phyloP scores from a whole-genome alignment of 148 eudicot genomes.

The Polygonum maritimum region DNA sequence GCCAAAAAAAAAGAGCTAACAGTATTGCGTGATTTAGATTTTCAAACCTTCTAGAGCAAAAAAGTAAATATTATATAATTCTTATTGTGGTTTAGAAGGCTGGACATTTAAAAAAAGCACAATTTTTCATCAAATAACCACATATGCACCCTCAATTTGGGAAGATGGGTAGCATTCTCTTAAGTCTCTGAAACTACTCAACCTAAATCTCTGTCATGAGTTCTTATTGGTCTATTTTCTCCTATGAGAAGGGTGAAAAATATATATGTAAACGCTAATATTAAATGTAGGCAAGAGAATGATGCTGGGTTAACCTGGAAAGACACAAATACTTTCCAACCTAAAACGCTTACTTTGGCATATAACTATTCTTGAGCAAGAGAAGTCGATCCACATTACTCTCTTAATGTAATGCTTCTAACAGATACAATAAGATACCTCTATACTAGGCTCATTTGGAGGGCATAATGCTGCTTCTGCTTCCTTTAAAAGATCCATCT shows the following conservation, averaged over 20 bases:
- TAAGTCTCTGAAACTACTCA: background rate
- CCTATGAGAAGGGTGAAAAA: background rate
- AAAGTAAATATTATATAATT: background rate
- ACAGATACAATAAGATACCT: constrained; percentile 35
- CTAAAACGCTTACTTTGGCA: background rate
- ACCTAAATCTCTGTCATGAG: background rate
- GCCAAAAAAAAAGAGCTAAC: background rate
- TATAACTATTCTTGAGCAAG: background rate
- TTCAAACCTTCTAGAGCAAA: background rate
- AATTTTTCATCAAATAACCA: background rate
- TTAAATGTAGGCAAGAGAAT: background rate
- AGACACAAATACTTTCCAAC: background rate
- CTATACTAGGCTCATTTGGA: constrained; percentile 63
- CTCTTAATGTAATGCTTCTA: background rate
- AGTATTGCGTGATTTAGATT: background rate
- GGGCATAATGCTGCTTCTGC: constrained; percentile 77
- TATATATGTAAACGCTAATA: background rate
- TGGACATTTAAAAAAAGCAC: background rate
- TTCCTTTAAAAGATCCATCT: constrained; percentile 86
- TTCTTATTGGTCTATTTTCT: background rate
- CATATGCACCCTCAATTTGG: background rate
- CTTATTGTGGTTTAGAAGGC: background rate
- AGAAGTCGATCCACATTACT: background rate
- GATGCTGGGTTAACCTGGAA: background rate
- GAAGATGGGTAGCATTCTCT: background rate